phyloP scores from a whole-genome alignment of 148 eudicot genomes.

The Persicaria tinctoria region DNA sequence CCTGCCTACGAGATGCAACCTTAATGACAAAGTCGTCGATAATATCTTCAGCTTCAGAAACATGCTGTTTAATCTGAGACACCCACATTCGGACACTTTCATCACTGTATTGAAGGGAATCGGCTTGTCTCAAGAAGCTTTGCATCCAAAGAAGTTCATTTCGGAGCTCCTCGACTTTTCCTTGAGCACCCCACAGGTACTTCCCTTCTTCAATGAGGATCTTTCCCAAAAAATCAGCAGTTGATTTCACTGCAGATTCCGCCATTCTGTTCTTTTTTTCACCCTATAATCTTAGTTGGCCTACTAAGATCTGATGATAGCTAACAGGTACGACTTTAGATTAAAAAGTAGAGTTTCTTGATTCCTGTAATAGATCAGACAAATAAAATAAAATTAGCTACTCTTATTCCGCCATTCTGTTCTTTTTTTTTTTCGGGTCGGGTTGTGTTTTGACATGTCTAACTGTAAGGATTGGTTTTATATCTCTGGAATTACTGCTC shows the following conservation, averaged over 20 bases:
- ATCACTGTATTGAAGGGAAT: constrained; percentile 15
- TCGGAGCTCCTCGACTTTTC: constrained; percentile 22
- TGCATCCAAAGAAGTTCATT: constrained; percentile 35
- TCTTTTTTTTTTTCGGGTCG: too few relatives aligned
- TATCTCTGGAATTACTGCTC: too few relatives aligned
- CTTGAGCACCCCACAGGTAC: constrained; percentile 16
- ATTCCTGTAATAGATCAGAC: neutral
- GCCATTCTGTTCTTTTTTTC: constrained; percentile 14
- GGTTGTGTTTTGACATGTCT: too few relatives aligned
- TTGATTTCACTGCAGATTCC: constrained; percentile 26
- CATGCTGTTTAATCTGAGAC: constrained; percentile 21
- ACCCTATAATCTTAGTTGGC: neutral
- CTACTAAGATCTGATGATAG: neutral
- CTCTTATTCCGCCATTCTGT: too few relatives aligned
- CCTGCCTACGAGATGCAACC: neutral
- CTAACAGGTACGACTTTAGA: neutral
- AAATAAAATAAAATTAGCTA: neutral
- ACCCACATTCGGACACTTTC: constrained; percentile 23
- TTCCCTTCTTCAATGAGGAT: constrained; percentile 23
- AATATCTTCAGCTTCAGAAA: constrained; percentile 28
- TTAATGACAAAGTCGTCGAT: constrained; percentile 19
- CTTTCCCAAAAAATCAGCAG: constrained; percentile 20
- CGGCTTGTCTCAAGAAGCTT: constrained; percentile 29
- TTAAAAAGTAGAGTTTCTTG: neutral
- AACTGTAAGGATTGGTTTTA: too few relatives aligned